Percentiles rank a stretch among this genome's conserved stretches.
phyloP scores from a whole-genome alignment of 73 alveolate genomes.

The Halteria grandinella region DNA sequence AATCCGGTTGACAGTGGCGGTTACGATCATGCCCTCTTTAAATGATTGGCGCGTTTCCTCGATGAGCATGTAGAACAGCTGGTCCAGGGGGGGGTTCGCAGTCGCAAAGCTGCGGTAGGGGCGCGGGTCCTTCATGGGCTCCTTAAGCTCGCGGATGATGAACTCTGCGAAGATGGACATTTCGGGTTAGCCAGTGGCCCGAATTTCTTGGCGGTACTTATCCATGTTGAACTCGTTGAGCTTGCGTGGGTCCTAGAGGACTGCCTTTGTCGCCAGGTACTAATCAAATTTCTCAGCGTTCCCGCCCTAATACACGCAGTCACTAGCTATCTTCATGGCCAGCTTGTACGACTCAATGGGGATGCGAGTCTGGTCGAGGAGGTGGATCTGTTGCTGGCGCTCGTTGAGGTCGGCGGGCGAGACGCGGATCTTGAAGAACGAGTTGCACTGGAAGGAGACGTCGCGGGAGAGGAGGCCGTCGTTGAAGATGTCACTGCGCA shows the following conservation, averaged over 20 bases:
- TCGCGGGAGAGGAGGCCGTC: slow-evolving; percentile 12
- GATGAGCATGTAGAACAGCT: slow-evolving; percentile 78
- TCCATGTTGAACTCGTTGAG: slow-evolving; percentile 74
- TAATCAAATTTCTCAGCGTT: slow-evolving; percentile 51
- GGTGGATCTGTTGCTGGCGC: too few relatives aligned
- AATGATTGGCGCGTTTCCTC: slow-evolving; percentile 78
- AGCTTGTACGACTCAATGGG: slow-evolving; percentile 73
- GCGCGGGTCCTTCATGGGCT: slow-evolving; percentile 82
- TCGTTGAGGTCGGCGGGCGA: slow-evolving; percentile 11
- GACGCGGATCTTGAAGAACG: slow-evolving; percentile 46
- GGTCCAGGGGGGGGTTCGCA: slow-evolving; percentile 54
- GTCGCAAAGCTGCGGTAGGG: slow-evolving; percentile 42
- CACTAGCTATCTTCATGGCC: slow-evolving; percentile 75
- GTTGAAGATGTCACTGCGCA: slow-evolving; percentile 53
- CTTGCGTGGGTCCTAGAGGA: slow-evolving; percentile 69
- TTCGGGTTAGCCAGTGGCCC: slow-evolving; percentile 50
- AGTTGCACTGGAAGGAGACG: slow-evolving; percentile 43
- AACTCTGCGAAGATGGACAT: slow-evolving; percentile 66
- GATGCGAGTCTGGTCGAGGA: slow-evolving; percentile 85
- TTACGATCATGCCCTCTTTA: slow-evolving; percentile 79
- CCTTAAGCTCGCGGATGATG: slow-evolving; percentile 74
- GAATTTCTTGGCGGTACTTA: slow-evolving; percentile 56
- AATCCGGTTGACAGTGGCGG: slow-evolving; percentile 75
- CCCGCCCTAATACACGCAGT: slow-evolving; percentile 63
- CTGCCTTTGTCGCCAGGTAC: slow-evolving; percentile 49